Conservation (phyloP, 169 alveolate genomes). For the Babesia bigemina region DNA sequence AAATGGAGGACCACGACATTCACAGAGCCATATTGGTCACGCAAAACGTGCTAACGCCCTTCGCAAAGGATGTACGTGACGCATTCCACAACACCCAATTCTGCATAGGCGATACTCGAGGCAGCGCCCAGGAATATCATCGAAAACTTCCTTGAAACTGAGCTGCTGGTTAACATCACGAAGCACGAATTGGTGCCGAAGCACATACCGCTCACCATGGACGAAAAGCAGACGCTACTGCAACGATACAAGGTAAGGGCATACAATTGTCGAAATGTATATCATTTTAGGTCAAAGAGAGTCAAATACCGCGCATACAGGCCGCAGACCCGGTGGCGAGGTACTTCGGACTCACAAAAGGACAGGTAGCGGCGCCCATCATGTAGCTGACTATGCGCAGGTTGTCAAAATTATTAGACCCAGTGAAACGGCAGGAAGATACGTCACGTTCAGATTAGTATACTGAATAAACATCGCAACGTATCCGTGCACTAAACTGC, state of each 20-base stretch:
- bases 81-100: background rate
- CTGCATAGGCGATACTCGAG: conserved; percentile 83
- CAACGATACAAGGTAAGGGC: conserved; percentile 86
- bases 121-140: conserved; percentile 90
- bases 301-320: conserved; percentile 95
- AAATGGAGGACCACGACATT: conserved; percentile 90
- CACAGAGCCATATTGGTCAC: conserved; percentile 91
- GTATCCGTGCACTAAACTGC: background rate
- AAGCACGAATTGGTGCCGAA: conserved; percentile 97
- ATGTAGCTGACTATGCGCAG: conserved; percentile 10
- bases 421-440: conserved; percentile 98
- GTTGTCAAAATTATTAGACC: conserved; percentile 96
- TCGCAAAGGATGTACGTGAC: conserved; percentile 85
- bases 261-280: background rate
- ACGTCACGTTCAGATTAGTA: conserved; percentile 88
- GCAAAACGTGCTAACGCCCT: conserved; percentile 88
- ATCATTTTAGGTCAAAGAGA: conserved; percentile 84
- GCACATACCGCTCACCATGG: conserved; percentile 92
- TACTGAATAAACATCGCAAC: conserved; percentile 19
- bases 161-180: conserved; percentile 93
- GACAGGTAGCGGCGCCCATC: conserved; percentile 79
- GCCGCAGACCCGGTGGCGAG: conserved; percentile 96
- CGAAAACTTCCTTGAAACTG: conserved; percentile 89
- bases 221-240: conserved; percentile 90
- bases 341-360: conserved; percentile 91